A percentile compares a stretch with the other conserved stretches of the same genome.
phyloP scores from a whole-genome alignment of 1,284 basidiomycete genomes.

The Vanrija sp. region DNA sequence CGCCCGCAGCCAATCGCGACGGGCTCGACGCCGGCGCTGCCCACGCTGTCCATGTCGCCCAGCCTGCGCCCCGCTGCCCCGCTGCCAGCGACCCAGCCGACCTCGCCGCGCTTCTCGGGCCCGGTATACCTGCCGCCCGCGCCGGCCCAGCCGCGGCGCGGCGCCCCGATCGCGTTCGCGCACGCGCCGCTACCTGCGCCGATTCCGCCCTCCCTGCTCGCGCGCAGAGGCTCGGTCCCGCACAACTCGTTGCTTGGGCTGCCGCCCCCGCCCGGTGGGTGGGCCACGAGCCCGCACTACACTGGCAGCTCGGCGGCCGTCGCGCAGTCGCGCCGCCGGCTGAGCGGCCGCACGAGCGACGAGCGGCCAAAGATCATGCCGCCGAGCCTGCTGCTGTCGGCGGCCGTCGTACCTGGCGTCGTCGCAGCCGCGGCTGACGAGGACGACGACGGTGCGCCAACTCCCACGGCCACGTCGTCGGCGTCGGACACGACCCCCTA shows the following conservation, averaged over 20 bases:
- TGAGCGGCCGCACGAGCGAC: too few species aligned
- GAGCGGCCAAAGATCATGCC: too few species aligned
- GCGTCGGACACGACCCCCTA: too few species aligned
- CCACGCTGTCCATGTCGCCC: not conserved
- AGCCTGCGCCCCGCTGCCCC: not conserved
- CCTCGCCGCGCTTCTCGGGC: not conserved
- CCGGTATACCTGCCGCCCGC: constrained; percentile 1
- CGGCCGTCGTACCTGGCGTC: too few species aligned
- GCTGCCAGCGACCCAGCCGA: not conserved
- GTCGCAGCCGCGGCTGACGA: too few species aligned
- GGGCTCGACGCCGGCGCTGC: too few species aligned
- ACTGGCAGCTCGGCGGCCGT: too few species aligned
- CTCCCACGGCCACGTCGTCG: too few species aligned
- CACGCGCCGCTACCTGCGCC: constrained; percentile 21
- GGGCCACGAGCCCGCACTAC: constrained; percentile 1
- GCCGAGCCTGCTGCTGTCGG: too few species aligned
- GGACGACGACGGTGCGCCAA: too few species aligned
- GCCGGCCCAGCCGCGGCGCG: not conserved
- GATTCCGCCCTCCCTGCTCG: constrained; percentile 27
- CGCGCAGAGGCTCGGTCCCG: constrained; percentile 17
- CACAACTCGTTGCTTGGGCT: not conserved
- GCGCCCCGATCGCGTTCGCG: constrained; percentile 20
- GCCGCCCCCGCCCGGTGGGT: not conserved
- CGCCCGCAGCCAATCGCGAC: not conserved
- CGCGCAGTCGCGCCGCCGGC: too few species aligned